phyloP scores from a whole-genome alignment of 2,329 filamentous ascomycete genomes.

The Fusarium circinatum region DNA sequence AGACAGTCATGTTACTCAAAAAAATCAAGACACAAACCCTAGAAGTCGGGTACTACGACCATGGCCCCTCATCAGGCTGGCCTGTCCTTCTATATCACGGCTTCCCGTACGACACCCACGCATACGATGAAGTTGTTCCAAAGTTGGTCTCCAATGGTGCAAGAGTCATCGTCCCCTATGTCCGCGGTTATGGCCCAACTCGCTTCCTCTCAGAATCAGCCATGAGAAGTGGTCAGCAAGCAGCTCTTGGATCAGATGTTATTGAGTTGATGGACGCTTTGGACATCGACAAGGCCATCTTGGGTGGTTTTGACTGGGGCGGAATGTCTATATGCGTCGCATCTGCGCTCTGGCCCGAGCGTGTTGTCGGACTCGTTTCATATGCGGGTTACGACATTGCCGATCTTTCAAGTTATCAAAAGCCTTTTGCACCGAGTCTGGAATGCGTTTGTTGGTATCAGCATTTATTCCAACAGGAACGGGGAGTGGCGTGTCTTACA shows the following conservation, averaged over 20 bases:
- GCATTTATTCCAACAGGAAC: constrained; percentile 14
- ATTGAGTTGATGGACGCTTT: constrained; percentile 8
- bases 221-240: constrained; percentile 7
- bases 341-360: background rate
- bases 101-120: constrained; percentile 12
- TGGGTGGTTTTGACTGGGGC: constrained; percentile 7
- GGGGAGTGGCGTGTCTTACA: background rate
- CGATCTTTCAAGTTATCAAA: background rate
- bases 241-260: constrained; percentile 3
- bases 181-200: background rate
- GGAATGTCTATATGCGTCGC: constrained; percentile 9
- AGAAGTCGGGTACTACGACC: constrained; percentile 2
- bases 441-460: constrained; percentile 14
- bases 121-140: background rate
- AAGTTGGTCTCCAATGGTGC: background rate
- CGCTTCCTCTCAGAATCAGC: constrained; percentile 1
- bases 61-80: background rate
- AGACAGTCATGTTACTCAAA: background rate
- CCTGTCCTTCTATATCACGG: constrained; percentile 10
- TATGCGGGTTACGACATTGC: constrained; percentile 10
- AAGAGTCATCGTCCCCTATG: background rate
- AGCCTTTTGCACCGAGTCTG: background rate
- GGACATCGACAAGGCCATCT: background rate
- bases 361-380: constrained; percentile 1
- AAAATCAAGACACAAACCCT: background rate